Percentiles rank a stretch among this genome's conserved stretches.
Conservation (phyloP, 2,329 filamentous ascomycete genomes). For the Penicillium italicum region DNA sequence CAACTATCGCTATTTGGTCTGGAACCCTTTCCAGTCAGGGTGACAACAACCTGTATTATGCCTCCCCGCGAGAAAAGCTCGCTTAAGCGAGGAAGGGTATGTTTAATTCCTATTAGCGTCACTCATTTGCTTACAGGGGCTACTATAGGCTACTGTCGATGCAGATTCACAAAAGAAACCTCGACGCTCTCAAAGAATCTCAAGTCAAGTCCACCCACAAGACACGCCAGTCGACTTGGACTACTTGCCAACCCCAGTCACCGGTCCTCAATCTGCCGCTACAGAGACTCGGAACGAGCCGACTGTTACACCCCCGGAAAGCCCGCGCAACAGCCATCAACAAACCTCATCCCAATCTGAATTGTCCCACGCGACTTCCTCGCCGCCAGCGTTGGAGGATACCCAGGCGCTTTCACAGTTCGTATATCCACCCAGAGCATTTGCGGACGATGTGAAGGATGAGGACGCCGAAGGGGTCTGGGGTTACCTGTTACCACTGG, state of each 20-base stretch:
- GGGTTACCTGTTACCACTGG: constrained; percentile 87
- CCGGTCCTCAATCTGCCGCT: constrained; percentile 62
- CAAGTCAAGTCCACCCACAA: constrained; percentile 52
- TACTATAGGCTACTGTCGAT: constrained; percentile 60
- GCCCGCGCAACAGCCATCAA: constrained; percentile 52
- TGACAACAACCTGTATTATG: constrained; percentile 26
- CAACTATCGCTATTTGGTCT: constrained; percentile 17
- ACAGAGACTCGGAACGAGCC: constrained; percentile 63
- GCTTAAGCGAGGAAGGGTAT: constrained; percentile 76
- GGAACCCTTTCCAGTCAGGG: constrained; percentile 8
- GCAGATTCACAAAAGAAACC: constrained; percentile 70
- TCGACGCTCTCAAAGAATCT: constrained; percentile 71
- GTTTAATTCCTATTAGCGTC: constrained; percentile 28
- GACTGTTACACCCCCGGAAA: constrained; percentile 66
- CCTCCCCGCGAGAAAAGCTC: constrained; percentile 69
- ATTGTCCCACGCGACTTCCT: constrained; percentile 47
- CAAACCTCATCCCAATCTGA: constrained; percentile 42
- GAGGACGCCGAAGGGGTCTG: constrained; percentile 84
- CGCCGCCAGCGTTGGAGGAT: constrained; percentile 61
- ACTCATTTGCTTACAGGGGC: constrained; percentile 23
- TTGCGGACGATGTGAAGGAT: constrained; percentile 79
- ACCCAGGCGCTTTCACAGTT: constrained; percentile 81
- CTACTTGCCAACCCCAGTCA: constrained; percentile 78
- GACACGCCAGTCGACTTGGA: constrained; percentile 62
- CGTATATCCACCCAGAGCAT: constrained; percentile 64